Percentiles rank a stretch among this genome's conserved stretches.
These are phyloP conservation scores for Coleophoma eucalyptorum DNA, from an alignment of 2,329 filamentous ascomycete genomes.

Conservation along the genomic window DNA sequence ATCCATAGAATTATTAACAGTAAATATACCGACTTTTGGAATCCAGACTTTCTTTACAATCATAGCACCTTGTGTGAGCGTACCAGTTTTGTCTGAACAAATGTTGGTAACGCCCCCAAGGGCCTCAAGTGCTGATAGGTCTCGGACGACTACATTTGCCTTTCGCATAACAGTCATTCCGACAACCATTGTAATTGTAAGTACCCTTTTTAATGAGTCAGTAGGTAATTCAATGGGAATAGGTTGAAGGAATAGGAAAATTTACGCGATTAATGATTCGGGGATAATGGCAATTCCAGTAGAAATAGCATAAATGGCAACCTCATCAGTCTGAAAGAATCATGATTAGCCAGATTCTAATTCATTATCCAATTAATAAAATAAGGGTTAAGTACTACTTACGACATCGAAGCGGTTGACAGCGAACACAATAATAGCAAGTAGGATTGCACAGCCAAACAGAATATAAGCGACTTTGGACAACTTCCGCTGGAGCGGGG, in stretches of 20 bases:
- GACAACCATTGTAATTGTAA: constrained; percentile 51
- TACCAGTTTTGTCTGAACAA: constrained; percentile 77
- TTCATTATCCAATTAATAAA: too few species aligned
- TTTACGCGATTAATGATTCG: constrained; percentile 50
- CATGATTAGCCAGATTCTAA: not conserved
- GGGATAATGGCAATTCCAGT: constrained; percentile 55
- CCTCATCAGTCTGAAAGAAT: constrained; percentile 14
- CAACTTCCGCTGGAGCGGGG: constrained; percentile 61
- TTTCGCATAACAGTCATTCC: constrained; percentile 42
- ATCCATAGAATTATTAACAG: constrained; percentile 46
- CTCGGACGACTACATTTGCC: constrained; percentile 41
- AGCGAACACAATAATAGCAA: constrained; percentile 34
- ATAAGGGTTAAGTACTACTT: too few species aligned
- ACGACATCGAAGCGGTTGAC: constrained; percentile 46
- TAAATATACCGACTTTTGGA: constrained; percentile 47
- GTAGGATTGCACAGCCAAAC: constrained; percentile 49
- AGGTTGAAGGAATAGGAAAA: too few species aligned
- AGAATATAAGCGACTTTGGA: constrained; percentile 61
- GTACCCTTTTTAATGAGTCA: too few species aligned
- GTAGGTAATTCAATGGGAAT: too few species aligned
- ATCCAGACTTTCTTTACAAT: constrained; percentile 56
- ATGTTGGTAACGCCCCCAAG: constrained; percentile 70
- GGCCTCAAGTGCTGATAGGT: constrained; percentile 54
- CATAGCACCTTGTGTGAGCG: constrained; percentile 56
- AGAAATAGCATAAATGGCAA: constrained; percentile 26